Base-by-base conservation (phyloP, 257 asterid genomes). In the Prunella vulgaris region DNA sequence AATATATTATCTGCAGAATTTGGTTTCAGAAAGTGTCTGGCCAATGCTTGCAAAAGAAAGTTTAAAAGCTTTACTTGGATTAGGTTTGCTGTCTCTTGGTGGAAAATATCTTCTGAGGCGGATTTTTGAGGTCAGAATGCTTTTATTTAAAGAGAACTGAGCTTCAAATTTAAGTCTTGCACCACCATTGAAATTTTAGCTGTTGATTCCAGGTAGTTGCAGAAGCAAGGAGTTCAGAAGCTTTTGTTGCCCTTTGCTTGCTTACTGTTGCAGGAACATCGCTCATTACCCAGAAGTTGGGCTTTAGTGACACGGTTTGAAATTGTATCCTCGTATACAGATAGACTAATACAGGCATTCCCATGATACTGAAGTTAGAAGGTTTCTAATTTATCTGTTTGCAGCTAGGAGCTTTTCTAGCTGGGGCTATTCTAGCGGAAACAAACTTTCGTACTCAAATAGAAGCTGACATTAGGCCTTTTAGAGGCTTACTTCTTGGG, bases 381-480 rank as follows among this genome's bases (percentile, higher is more conserved):
- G 54, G 58, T 51, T 59, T 72, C 58, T 81, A 8, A 21, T 63
- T 71, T 53, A 7, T 53, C 64, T 64, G 53, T 71, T 72, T 84
- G 83, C 81, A 94, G 99, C 89, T 94, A 69, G 99, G 99, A 77
- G 99, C 99, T 37, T 94, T 94, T 76, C 84, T 94, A 59, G 99
- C 97, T 44, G 99, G 99, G 78, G 97, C 99, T 48, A 70, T 91
- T 72, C 77, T 94, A 62, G 99, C 99, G 0, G 99, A 94, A 82
- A 94, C 99, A 62, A 94, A 94, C 77, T 94, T 84, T 77, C 96
- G 99, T 44, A 94, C 99, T 63, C 99, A 94, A 84, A 87, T 94
- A 74, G 99, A 94, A 85, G 99, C 99, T 74, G 99, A 94, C 83
- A 94, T 94, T 70, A 85, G 96, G 88, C 99, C 99, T 74, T 94